Evolutionary conservation across 2,329 filamentous ascomycete genomes (phyloP).

Genomic region (Bisporella sp.): DNA sequence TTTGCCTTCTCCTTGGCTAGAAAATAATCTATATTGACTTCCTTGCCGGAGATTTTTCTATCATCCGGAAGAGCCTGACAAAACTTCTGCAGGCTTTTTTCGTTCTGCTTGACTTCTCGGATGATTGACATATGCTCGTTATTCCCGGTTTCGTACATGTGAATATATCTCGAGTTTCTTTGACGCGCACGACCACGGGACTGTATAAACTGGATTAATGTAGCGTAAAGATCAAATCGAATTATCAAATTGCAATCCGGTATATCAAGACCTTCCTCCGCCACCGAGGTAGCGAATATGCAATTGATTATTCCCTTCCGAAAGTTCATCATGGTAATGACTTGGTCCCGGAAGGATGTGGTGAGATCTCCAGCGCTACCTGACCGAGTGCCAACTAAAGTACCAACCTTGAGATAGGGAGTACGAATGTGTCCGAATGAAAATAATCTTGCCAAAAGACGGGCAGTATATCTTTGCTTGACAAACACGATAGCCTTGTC

Average conservation of each 20-base stretch:
- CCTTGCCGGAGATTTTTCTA: constrained; percentile 56
- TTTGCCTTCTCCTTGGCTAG: constrained; percentile 38
- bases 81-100: constrained; percentile 63
- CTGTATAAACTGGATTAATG: constrained; percentile 92
- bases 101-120: constrained; percentile 52
- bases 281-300: constrained; percentile 59
- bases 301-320: constrained; percentile 53
- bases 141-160: constrained; percentile 74
- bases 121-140: constrained; percentile 48
- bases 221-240: constrained; percentile 80
- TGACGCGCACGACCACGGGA: constrained; percentile 83
- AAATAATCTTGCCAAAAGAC: constrained; percentile 64
- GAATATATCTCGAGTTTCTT: constrained; percentile 69
- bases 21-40: constrained; percentile 48
- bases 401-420: constrained; percentile 49
- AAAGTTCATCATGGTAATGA: constrained; percentile 63
- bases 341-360: constrained; percentile 62
- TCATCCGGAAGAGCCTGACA: constrained; percentile 70
- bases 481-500: constrained; percentile 85
- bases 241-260: constrained; percentile 61
- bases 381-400: constrained; percentile 56
- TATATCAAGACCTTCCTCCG: constrained; percentile 62
- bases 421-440: constrained; percentile 45
- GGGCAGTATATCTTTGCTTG: constrained; percentile 68
- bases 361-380: constrained; percentile 48